A percentile compares a stretch with the other conserved stretches of the same genome.
phyloP scores from a whole-genome alignment of 148 eudicot species.

The Amaranthus hypochondriacus region DNA sequence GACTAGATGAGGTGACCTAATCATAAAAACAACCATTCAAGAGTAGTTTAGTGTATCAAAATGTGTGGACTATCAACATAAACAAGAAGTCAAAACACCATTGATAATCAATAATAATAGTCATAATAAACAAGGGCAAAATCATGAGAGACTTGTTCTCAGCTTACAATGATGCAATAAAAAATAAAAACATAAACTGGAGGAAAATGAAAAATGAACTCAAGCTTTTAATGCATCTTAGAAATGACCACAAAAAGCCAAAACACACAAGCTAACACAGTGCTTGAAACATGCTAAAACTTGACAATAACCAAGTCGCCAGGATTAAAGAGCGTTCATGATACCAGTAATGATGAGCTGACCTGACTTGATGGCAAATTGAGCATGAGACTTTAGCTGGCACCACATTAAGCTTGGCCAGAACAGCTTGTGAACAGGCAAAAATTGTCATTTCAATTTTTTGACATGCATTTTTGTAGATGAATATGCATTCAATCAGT shows the following conservation, averaged over 20 bases:
- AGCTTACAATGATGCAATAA: neutral
- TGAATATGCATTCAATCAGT: no score
- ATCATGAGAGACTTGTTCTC: neutral
- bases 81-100: neutral
- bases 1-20: slow-evolving; percentile 72
- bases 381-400: neutral
- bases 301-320: no score
- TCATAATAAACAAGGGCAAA: neutral
- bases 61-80: neutral
- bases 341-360: neutral
- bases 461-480: no score
- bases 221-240: neutral
- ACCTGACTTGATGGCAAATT: neutral
- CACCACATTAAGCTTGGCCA: neutral
- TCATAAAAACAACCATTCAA: slow-evolving; percentile 8
- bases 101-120: no score
- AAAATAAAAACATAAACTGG: no score
- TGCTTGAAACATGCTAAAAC: neutral
- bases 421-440: neutral
- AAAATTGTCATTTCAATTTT: no score
- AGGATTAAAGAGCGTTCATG: neutral
- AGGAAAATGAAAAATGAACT: neutral
- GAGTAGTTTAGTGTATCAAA: neutral
- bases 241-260: neutral
- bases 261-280: neutral